Evolutionary conservation across 257 asterid genomes (phyloP), one percentile per base, ranked within the genome.

Genomic region (Solanum rostratum): DNA sequence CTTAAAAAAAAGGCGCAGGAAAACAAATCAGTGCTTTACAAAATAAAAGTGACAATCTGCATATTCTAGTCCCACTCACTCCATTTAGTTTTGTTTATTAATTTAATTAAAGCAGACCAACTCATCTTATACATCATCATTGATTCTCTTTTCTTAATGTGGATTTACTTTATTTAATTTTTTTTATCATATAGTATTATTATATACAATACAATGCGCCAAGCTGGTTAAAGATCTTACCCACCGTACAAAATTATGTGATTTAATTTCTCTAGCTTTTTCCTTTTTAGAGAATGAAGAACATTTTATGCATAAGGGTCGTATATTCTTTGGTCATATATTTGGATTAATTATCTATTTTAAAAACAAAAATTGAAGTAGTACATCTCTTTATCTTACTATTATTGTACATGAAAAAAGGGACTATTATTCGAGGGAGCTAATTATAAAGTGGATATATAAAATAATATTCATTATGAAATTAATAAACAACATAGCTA

Each of bases 11-110:
- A 27, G 0, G 30, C 5, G 18, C 7, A 15, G 24, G 37, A 18
- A 74, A 83, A 66, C 85, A 65, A 63, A 49, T 63, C 79, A 63
- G 65, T 63, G 50, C 79, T 66, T 83, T 83, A 69, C 80, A 83
- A 52, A 50, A 27, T 15, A 18, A 46, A 63, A 83, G 24, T 65
- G 52, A 66, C 24, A 70, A 66, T 45, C 46, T 16, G 85, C 18
- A 63, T 27, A 66, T 49, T 9, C 63, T 43, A 27, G 63, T 50
- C 46, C 82, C 60, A 50, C 63, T 78, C 3, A 50, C 18, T 18
- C 63, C 63, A 78, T 78, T 71, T 50, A 50, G 22, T 27, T 16
- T 50, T 76, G 82, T 27, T 78, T 78, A 27, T n/a, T n/a, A n/a
- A n/a, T n/a, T n/a, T n/a, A 33, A 3, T 33, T 33, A 33, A 50